Base-by-base conservation (phyloP, 2,329 filamentous ascomycete genomes). In the Penicillium aurantiogriseum region DNA sequence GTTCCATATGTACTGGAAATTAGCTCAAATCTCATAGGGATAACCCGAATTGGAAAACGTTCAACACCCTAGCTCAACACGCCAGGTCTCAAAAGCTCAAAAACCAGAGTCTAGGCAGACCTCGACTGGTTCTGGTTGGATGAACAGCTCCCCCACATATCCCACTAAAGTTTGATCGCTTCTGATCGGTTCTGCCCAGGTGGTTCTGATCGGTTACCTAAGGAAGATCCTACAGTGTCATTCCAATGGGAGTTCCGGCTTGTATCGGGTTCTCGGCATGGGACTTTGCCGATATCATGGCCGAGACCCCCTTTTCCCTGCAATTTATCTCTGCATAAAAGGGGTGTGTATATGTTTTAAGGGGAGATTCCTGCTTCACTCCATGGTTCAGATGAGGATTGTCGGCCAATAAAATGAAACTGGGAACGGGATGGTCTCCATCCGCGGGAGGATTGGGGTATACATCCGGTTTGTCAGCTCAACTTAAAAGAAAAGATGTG, bases 121-220 rank as follows among this genome's bases (percentile, higher is more conserved):
- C 40, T 35, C 13, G 47, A 44, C 36, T 51, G 25, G n/a, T 51
- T 43, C 9, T 65, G 61, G 55, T 65, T 66, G 64, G 63, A 43
- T 38, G 39, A 27, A 17, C 2, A 15, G 39, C 19, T 54, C 46
- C 60, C 62, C 57, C 63, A 63, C 56, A 36, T 47, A 21, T 43
- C n/a, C n/a, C 17, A 36, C 59, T 63, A 59, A 58, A 63, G 29
- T 63, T 62, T 59, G 42, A 59, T 63, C 36, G 33, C 38, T 4
- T 51, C 21, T 51, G 36, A 53, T 47, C 39, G 9, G 38, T 35
- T 35, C 21, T 21, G n/a, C n/a, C n/a, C n/a, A n/a, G n/a, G n/a
- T n/a, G 21, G 21, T 21, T 21, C 21, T 21, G 21, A 21, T 21
- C 21, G 39, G 15, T 4, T 35, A 40, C 55, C 43, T 52, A 59